Evolutionary conservation across 805 yeast species (phyloP).

Genomic region (Metschnikowia kunwiensis): DNA sequence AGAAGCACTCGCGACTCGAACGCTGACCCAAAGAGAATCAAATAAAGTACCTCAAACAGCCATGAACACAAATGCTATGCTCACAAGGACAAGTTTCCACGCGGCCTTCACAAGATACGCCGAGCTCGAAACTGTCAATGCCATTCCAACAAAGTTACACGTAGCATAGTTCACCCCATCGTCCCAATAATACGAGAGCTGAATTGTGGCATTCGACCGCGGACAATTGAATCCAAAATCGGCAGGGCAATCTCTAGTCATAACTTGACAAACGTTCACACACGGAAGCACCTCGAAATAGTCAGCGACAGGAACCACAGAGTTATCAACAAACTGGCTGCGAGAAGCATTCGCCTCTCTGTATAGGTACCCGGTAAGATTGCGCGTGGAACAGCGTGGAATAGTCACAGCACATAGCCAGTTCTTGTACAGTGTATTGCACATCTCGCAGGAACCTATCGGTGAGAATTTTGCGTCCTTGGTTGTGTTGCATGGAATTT

Average conservation of each 20-base stretch:
- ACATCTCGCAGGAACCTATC: slow-evolving; percentile 66
- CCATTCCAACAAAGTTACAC: slow-evolving; percentile 38
- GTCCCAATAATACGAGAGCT: slow-evolving; percentile 45
- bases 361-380: slow-evolving; percentile 41
- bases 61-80: slow-evolving; percentile 5
- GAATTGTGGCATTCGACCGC: slow-evolving; percentile 27
- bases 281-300: slow-evolving; percentile 89
- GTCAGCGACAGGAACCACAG: slow-evolving; percentile 49
- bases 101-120: slow-evolving; percentile 8
- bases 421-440: slow-evolving; percentile 65
- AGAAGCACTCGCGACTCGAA: not conserved
- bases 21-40: not conserved
- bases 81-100: slow-evolving; percentile 6
- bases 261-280: slow-evolving; percentile 69
- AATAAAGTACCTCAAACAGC: not conserved
- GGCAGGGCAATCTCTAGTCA: slow-evolving; percentile 82
- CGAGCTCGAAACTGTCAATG: slow-evolving; percentile 1
- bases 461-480: slow-evolving; percentile 71
- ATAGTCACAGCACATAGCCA: slow-evolving; percentile 91
- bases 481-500: slow-evolving; percentile 70
- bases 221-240: slow-evolving; percentile 79
- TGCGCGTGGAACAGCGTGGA: slow-evolving; percentile 72
- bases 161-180: slow-evolving; percentile 24
- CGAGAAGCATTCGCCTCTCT: slow-evolving; percentile 56
- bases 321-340: slow-evolving; percentile 51